Evolutionary conservation across 345 rosid genomes (phyloP).

Genomic region (Corchorus capsularis): DNA sequence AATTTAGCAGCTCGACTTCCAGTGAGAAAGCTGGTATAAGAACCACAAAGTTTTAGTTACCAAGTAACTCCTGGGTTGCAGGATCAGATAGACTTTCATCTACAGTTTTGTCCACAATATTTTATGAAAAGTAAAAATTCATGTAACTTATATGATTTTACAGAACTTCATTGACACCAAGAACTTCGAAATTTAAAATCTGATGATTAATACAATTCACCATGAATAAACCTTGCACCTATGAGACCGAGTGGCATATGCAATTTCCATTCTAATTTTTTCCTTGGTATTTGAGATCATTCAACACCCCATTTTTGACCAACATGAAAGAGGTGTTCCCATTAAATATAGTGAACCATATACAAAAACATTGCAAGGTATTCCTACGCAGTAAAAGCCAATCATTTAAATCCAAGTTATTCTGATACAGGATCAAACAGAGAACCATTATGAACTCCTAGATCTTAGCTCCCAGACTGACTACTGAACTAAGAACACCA

Average conservation of each 20-base stretch:
- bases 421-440: not conserved
- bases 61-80: not conserved
- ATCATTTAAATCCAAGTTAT: not conserved
- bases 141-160: slow-evolving; percentile 1
- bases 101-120: not conserved
- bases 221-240: not conserved
- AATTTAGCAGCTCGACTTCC: slow-evolving; percentile 36
- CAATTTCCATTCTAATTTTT: not conserved
- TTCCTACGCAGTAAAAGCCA: not conserved
- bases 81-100: not conserved
- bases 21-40: slow-evolving; percentile 36
- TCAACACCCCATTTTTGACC: not conserved
- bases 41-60: not conserved
- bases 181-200: not conserved
- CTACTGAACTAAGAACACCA: not conserved
- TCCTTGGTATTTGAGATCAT: not conserved
- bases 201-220: not conserved
- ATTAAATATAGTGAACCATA: not conserved
- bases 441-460: not conserved
- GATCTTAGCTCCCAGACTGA: not conserved
- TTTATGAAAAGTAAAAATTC: too few species aligned
- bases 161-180: not conserved
- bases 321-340: not conserved
- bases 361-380: not conserved
- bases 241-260: not conserved